Conservation (phyloP, 2,329 filamentous ascomycete species). For the Westerdykella aurantiaca region DNA sequence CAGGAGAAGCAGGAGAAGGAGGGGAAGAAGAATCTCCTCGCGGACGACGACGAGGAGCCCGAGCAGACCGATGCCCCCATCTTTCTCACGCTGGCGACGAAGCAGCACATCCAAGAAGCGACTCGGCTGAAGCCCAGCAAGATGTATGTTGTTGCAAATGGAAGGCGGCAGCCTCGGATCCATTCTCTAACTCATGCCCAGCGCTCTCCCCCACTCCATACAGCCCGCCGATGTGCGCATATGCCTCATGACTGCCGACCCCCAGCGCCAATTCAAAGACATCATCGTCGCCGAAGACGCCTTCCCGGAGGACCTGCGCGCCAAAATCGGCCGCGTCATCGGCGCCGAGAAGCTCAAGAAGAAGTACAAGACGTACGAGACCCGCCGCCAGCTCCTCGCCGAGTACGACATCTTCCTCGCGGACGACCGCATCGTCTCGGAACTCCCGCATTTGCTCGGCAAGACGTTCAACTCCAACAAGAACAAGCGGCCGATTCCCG, state of each 20-base stretch:
- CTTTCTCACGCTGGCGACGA: constrained; percentile 59
- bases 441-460: constrained; percentile 71
- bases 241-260: constrained; percentile 79
- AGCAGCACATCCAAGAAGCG: constrained; percentile 65
- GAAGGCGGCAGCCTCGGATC: neutral
- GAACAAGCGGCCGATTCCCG: constrained; percentile 78
- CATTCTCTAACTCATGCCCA: constrained; percentile 10
- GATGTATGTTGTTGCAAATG: constrained; percentile 45
- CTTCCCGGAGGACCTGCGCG: constrained; percentile 45
- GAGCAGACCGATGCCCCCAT: constrained; percentile 49
- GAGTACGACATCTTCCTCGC: constrained; percentile 93
- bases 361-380: constrained; percentile 86
- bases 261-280: constrained; percentile 86
- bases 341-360: constrained; percentile 79
- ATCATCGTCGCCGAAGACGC: constrained; percentile 66
- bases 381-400: constrained; percentile 65
- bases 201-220: constrained; percentile 66
- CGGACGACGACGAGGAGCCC: constrained; percentile 42
- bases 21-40: constrained; percentile 52
- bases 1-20: constrained; percentile 44
- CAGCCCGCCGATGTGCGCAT: constrained; percentile 62
- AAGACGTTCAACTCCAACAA: constrained; percentile 89
- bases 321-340: constrained; percentile 58
- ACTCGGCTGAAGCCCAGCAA: constrained; percentile 77
- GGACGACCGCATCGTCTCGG: constrained; percentile 73